Conservation (phyloP, 2,329 filamentous ascomycete genomes). For the Beauveria brongniartii region DNA sequence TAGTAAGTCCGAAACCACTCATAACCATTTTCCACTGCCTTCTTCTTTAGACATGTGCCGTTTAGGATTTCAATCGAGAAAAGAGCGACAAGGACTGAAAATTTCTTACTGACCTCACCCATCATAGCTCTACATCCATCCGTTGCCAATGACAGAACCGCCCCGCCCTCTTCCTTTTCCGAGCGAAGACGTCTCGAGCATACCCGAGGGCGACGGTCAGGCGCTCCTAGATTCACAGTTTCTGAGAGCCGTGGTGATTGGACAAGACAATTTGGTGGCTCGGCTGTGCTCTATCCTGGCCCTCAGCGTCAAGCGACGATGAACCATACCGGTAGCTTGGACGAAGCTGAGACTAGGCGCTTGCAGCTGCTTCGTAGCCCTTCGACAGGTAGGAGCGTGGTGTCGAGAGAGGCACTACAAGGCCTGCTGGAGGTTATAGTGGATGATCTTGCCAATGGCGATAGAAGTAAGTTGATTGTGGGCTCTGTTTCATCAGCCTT, state of each 20-base stretch:
- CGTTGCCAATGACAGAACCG: neutral
- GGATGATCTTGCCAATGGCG: constrained; percentile 34
- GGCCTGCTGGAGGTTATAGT: constrained; percentile 40
- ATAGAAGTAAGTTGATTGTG: constrained; percentile 36
- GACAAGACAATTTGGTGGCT: neutral
- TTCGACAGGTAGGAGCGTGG: constrained; percentile 35
- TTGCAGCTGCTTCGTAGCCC: constrained; percentile 40
- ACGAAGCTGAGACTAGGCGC: constrained; percentile 29
- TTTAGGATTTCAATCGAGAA: no score
- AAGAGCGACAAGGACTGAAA: no score
- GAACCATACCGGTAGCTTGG: constrained; percentile 12
- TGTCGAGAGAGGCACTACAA: constrained; percentile 37
- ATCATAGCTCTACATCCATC: neutral
- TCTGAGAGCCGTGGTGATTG: constrained; percentile 17
- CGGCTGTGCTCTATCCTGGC: neutral
- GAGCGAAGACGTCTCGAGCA: constrained; percentile 20
- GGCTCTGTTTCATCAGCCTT: neutral
- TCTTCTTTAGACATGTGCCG: no score
- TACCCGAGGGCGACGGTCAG: constrained; percentile 20
- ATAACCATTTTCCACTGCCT: no score
- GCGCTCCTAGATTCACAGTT: constrained; percentile 16
- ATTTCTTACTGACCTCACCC: neutral
- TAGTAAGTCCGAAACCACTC: neutral
- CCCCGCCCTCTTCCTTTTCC: constrained; percentile 14
- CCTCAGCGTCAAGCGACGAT: constrained; percentile 9